Base-by-base conservation (phyloP, 768 basidiomycete species). In the Naematelia aurantialba region DNA sequence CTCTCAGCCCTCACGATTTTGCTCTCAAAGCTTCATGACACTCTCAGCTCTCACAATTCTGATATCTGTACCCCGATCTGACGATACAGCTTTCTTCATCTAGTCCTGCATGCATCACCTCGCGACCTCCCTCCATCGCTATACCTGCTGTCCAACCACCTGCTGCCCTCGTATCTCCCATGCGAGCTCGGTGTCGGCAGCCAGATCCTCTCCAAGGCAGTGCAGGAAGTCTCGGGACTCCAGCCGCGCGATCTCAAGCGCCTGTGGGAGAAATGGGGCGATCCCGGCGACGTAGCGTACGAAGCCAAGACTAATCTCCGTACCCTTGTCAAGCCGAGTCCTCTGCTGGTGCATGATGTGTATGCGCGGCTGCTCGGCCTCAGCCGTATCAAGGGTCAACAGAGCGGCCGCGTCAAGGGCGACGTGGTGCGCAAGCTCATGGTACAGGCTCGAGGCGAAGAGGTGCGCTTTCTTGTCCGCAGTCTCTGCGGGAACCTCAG, bases 251-350 rank as follows among this genome's bases (percentile, higher is more conserved):
- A 67, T 13, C 55, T 78, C 12, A 67, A 70, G 29, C 65, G 69
- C 29, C 63, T 78, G 13, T 89, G 89, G 73, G 87, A 85, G 62
- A 78, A 82, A 45, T 84, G 80, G 30, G 92, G 92, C 3, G 92
- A 96, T 76, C 82, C 85, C 24, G 92, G 92, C 0, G 89, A 92
- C 71, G 89, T 92, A 5, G 92, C 92, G 0, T 91, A 85, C 67
- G 83, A 84, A 58, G 89, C 91, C 10, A 91, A 87, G 72, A 62
- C 59, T 14, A 76, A 73, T 55, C 62, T 76, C 12, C 53, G 72
- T 45, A 76, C 75, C 5, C 57, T 76, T 25, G 67, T 76, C 52
- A 63, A 61, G 21, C 77, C 77, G 1, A 58, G 62, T 17, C 75
- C 76, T 1, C 52, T 78, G 5, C 56, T 75, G 0, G 73, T 90